phyloP scores from a whole-genome alignment of 2,329 filamentous ascomycete genomes.

The Chaetomiaceae sp. region DNA sequence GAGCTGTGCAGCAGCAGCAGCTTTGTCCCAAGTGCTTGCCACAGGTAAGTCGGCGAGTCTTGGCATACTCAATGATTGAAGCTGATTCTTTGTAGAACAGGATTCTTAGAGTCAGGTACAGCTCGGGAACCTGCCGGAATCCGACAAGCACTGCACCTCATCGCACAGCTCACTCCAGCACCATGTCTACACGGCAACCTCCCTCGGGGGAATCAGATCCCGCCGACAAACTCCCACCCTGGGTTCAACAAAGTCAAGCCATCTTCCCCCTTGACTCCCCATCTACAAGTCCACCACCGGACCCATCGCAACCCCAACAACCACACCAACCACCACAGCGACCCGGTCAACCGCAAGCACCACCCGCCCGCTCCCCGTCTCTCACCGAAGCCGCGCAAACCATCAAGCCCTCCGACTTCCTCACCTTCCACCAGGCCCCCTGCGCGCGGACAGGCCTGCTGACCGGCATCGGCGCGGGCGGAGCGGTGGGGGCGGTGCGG shows the following conservation, averaged over 20 bases:
- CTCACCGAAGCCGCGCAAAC: constrained; percentile 59
- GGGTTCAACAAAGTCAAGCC: constrained; percentile 8
- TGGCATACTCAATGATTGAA: too few relatives aligned
- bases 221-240: constrained; percentile 15
- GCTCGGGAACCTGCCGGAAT: too few relatives aligned
- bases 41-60: too few relatives aligned
- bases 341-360: not conserved
- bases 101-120: too few relatives aligned
- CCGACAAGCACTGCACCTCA: too few relatives aligned
- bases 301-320: not conserved
- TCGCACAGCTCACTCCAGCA: too few relatives aligned
- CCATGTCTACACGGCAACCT: constrained; percentile 13
- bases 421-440: constrained; percentile 68
- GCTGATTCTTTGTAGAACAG: too few relatives aligned
- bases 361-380: constrained; percentile 21
- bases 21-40: too few relatives aligned
- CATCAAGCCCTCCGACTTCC: constrained; percentile 63
- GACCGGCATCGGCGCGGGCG: constrained; percentile 74
- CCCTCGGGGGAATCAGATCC: constrained; percentile 1
- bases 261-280: not conserved
- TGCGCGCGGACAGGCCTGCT: constrained; percentile 80
- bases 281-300: not conserved
- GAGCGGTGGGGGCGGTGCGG: constrained; percentile 66
- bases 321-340: constrained; percentile 1
- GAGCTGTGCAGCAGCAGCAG: not conserved